Evolutionary conservation across 768 basidiomycete species (phyloP), one percentile per base, ranked within the genome.

Genomic region (Lanmaoa rubissima): DNA sequence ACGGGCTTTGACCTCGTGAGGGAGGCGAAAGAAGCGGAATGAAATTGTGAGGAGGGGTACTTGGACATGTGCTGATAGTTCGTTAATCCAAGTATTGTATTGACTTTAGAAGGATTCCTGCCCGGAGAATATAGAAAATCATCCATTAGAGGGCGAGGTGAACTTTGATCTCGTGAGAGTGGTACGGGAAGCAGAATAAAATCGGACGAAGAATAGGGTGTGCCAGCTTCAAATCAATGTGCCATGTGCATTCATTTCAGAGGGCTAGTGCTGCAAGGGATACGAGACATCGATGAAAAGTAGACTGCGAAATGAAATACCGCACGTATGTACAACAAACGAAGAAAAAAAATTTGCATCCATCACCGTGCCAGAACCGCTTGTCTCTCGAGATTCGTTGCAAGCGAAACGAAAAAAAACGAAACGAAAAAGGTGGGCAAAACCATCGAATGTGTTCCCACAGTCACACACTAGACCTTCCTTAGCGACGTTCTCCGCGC

Each of bases 1-100:
- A 69, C 68, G 3, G 66, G 57, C 26, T 91, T 93, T 64, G 88
- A 94, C 66, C 76, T 95, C 28, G 75, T 78, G 47, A 69, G 69
- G 9, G 78, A 68, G 39, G 62, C 53, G 1, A 32, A 52, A n/a
- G 48, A 55, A 12, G 59, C 48, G 16, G 31, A 50, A 4, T 63
- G 31, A 51, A 31, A 32, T 24, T 31, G 7, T 31, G 28, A 31
- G 28, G 28, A 8, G 7, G 28, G 7, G 3, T 28, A 7, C 4
- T 28, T 28, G 28, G 28, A 28, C 28, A 4, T 28, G 6, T 28
- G 6, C 6, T 28, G 28, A 28, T 28, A 28, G 28, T 28, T 2
- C 28, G 4, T 28, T 3, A 4, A 28, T 28, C 28, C 6, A 28
- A 24, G 28, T 28, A 28, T 28, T 1, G 28, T 28, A 28, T 28